Evolutionary conservation across 2,329 filamentous ascomycete species (phyloP), one percentile per base, ranked within the genome.

Genomic region (Aspergillus japonicus): DNA sequence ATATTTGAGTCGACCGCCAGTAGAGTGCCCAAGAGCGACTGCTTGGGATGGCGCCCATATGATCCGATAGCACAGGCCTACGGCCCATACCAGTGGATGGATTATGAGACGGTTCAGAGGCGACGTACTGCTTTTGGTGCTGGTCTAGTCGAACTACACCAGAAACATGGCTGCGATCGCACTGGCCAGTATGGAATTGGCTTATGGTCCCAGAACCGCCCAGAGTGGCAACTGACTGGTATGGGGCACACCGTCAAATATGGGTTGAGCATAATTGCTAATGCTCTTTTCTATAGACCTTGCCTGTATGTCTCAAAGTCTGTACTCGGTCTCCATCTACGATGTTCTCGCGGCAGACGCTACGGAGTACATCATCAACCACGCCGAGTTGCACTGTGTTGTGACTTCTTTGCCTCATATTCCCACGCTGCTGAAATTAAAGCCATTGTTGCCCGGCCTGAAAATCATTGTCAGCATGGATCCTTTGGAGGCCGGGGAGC

Each of bases 341-440:
- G 95, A 98, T 77, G 97, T 94, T 12, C 85, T 99, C 5, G 94
- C 94, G 10, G 89, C 94, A 12, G 91, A 96, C 66, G 87, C 93
- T 2, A 93, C 91, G 59, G 92, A 98, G 78, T 98, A 91, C 79
- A 97, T 99, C 76, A 89, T 98, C 80, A 96, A 96, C 77, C 94
- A 98, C 75, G 87, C 92, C 57, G 84, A 88, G 63, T 80, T 98
- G 58, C 77, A 83, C 60, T 91, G 88, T 69, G 86, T 98, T 44
- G 87, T 89, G 63, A 88, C 90, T 60, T 92, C 90, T 29, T 81
- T 97, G 50, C 86, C 87, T 48, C 93, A 96, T 71, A 87, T 97
- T 56, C 88, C 92, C 1, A 85, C 87, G 16, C 84, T 97, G 57
- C 82, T 97, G 63, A 93, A 92, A 80, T 80, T 97, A 66, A 87